Base-by-base conservation (phyloP, 148 eudicot species). In the Diospyros lotus region DNA sequence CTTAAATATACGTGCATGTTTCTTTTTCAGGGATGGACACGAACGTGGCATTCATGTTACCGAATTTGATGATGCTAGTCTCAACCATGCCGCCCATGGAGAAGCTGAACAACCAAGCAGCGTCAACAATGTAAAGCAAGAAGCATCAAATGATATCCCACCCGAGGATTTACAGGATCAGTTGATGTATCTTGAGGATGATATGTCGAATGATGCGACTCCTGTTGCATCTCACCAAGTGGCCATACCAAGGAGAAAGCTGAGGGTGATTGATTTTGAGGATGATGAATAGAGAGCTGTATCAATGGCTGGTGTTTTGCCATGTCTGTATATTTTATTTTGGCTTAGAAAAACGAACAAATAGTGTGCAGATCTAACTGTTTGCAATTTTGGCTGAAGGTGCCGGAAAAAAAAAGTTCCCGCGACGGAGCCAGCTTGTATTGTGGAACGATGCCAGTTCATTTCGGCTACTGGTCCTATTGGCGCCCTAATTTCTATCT, bases 251-350 rank as follows among this genome's bases (percentile, higher is more conserved):
- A 93, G 96, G 82, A 86, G 98, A 77, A 88, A 82, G 72, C 72
- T 80, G 48, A 85, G 91, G 75, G 88, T 93, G 44, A 71, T 89
- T 53, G 96, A 90, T 80, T 72, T 77, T 18, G 93, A 93, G 40
- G 97, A 92, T 75, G 97, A 90, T 66, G 94, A 89, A n/a, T 79
- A 74, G 59, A 28, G 28, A n/a, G 15, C 11, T 28, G 28, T 51
- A 38, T 59, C 61, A 17, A 5, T 18, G 69, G 46, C 42, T 51
- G 17, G 40, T 9, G 2, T 46, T 45, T 46, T 28, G 2, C 12
- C 38, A 0, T 17, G 2, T 28, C 2, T 15, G 44, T 11, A 13
- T 6, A 1, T 18, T 17, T 6, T 44, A 4, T 60, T 28, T 71
- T 42, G 43, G 43, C 43, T 77, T 40, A 28, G 28, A 44, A 54